These are phyloP conservation scores for Zoysia matrella DNA, from an alignment of 202 grass and related monocot genomes.

Conservation along the genomic window DNA sequence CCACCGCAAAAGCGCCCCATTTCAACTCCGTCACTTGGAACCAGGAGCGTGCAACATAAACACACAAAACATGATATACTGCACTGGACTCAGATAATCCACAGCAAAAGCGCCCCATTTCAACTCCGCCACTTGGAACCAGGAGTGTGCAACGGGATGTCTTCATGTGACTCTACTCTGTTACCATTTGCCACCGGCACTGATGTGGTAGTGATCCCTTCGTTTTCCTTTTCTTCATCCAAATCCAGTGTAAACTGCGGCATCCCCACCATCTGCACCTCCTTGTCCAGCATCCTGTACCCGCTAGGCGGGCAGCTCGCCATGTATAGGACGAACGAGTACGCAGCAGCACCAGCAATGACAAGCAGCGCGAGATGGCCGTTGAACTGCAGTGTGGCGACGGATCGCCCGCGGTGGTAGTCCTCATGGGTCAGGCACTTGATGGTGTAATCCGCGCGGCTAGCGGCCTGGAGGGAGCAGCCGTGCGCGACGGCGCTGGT, in stretches of 20 bases:
- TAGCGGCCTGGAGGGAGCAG: constrained; percentile 64
- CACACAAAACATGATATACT: no score
- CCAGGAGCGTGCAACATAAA: no score
- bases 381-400: constrained; percentile 95
- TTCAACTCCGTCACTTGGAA: no score
- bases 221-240: constrained; percentile 72
- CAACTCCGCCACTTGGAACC: constrained; percentile 46
- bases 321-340: constrained; percentile 45
- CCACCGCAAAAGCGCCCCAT: no score
- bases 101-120: no score
- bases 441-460: constrained; percentile 80
- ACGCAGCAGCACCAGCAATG: constrained; percentile 41
- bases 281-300: constrained; percentile 76
- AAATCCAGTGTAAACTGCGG: constrained; percentile 79
- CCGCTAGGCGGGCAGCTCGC: constrained; percentile 22
- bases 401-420: constrained; percentile 90
- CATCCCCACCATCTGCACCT: constrained; percentile 77
- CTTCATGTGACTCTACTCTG: constrained; percentile 34
- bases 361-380: constrained; percentile 85
- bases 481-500: constrained; percentile 68
- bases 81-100: constrained; percentile 15
- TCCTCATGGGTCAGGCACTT: constrained; percentile 88
- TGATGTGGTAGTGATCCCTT: constrained; percentile 21
- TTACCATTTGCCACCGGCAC: constrained; percentile 37
- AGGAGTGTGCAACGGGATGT: constrained; percentile 47